These are phyloP conservation scores for Chaetomium sp. DNA, from an alignment of 2,329 filamentous ascomycete genomes.

Conservation along the genomic window DNA sequence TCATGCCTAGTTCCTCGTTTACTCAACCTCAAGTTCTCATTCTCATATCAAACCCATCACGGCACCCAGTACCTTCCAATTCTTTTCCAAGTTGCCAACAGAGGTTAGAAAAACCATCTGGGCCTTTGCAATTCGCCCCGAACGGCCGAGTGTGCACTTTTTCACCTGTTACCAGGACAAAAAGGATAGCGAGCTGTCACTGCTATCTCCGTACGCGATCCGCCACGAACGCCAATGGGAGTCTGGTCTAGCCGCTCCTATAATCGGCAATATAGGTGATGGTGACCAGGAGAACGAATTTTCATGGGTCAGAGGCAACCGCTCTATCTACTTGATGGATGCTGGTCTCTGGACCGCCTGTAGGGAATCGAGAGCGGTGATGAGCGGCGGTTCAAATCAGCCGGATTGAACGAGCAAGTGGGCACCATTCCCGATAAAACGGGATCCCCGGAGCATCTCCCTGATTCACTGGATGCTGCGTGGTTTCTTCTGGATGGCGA, in stretches of 20 bases:
- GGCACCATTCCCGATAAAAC: background rate
- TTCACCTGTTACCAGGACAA: background rate
- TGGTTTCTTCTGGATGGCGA: background rate
- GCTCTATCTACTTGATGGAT: background rate
- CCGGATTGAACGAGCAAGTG: background rate
- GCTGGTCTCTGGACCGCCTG: background rate
- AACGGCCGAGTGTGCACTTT: background rate
- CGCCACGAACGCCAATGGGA: background rate
- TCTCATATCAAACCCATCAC: background rate
- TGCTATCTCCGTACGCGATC: background rate
- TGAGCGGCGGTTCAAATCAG: background rate
- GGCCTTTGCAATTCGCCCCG: background rate
- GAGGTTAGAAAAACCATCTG: background rate
- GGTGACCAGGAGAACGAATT: background rate
- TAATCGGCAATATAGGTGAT: background rate
- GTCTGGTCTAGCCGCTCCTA: background rate
- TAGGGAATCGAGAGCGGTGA: background rate
- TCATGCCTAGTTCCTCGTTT: too few relatives aligned
- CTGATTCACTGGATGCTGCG: background rate
- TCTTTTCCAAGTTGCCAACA: background rate
- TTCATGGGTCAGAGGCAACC: conserved; percentile 1
- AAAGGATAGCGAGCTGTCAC: background rate
- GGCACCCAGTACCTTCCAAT: background rate
- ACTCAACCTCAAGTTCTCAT: too few relatives aligned
- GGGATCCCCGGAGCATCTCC: background rate